phyloP scores from a whole-genome alignment of 306 rosid genomes.

The Glycine tomentella region DNA sequence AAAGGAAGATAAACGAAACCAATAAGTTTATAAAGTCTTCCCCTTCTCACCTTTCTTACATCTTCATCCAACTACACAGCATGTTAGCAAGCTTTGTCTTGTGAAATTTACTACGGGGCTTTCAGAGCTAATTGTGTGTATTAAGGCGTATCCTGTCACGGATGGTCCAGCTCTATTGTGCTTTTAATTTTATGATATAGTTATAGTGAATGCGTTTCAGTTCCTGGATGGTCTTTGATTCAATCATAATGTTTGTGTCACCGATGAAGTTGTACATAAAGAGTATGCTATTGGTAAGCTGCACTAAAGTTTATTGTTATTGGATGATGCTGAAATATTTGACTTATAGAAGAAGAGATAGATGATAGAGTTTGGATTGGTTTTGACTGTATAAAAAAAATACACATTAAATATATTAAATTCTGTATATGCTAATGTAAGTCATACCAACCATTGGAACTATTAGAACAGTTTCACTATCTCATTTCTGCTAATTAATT shows the following conservation, averaged over 20 bases:
- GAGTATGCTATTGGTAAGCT: neutral
- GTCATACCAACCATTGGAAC: too few species aligned
- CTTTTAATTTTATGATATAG: neutral
- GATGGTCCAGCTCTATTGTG: neutral
- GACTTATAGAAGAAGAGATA: neutral
- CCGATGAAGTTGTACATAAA: neutral
- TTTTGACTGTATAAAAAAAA: neutral
- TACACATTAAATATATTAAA: too few species aligned
- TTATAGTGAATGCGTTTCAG: neutral
- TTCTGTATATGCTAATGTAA: too few species aligned
- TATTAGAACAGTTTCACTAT: too few species aligned
- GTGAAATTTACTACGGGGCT: neutral
- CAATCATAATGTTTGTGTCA: neutral
- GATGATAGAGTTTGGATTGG: neutral
- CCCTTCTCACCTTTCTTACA: neutral
- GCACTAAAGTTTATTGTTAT: neutral
- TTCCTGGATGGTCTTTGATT: neutral
- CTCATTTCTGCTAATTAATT: too few species aligned
- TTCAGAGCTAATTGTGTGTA: neutral
- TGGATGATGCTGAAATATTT: constrained; percentile 5
- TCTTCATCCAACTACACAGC: neutral
- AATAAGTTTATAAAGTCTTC: neutral
- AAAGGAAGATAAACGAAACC: neutral
- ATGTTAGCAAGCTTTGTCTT: neutral
- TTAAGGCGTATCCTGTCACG: neutral